Evolutionary conservation across 2,329 filamentous ascomycete genomes (phyloP), one percentile per base, ranked within the genome.

Genomic region (Trichophyton simii): DNA sequence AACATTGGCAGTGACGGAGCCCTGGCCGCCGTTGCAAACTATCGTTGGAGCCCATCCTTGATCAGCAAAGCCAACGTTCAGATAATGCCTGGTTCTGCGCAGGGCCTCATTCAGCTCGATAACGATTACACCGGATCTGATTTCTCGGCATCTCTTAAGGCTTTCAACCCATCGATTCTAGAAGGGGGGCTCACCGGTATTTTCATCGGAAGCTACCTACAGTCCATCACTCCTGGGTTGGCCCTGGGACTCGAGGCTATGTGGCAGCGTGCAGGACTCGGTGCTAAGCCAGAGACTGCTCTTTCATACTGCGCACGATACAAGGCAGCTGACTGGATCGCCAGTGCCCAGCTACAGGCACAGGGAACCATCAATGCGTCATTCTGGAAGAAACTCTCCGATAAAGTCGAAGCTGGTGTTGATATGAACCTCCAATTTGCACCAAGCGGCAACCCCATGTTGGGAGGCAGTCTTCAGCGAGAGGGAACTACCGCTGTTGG

Each of bases 371-470:
- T 99, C 66, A 92, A 88, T 75, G 87, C 91, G 52, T 92, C 91
- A 38, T 99, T 94, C 84, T 99, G 94, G 94, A 86, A 88, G 73
- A 87, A 83, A 71, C 78, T 99, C 68, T 94, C 91, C 25, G 94
- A 97, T 67, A 94, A 91, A 78, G 91, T 99, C 36, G 92, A 97
- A 79, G 92, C 91, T 64, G 94, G 94, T 76, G 89, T 95, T 68
- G 92, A 97, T 70, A 85, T 95, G 81, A 95, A 91, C 75, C 82
- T 99, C 63, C 87, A 91, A 66, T 87, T 96, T 67, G 85, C 82
- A 31, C 81, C 84, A 36, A 80, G 85, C 36, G 80, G 83, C 61
- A 77, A 79, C 59, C 83, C 83, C 59, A 83, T 84, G 65, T 78
- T 89, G 76, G 91, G 94, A 85, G 89, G 89, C 63, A 85, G 85